phyloP scores from a whole-genome alignment of 2,329 filamentous ascomycete species.

The Falciphora oryzae region DNA sequence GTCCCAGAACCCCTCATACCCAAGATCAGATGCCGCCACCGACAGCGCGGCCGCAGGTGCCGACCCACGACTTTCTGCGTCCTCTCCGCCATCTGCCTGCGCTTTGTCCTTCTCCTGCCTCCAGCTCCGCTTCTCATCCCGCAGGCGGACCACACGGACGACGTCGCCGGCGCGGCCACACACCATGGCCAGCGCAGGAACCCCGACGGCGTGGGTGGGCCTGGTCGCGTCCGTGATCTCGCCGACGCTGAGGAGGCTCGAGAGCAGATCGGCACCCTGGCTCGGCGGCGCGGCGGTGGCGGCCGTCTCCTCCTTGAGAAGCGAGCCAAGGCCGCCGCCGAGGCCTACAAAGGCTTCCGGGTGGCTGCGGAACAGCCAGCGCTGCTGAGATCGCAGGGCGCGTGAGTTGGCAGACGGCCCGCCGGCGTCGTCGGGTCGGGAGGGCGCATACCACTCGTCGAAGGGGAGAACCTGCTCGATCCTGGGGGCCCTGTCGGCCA shows the following conservation, averaged over 20 bases:
- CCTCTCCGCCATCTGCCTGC: conserved; percentile 30
- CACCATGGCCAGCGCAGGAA: conserved; percentile 39
- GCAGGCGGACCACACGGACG: conserved; percentile 48
- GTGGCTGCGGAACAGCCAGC: conserved; percentile 46
- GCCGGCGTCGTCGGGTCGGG: conserved; percentile 7
- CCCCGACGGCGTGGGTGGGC: conserved; percentile 18
- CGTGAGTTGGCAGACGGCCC: conserved; percentile 7
- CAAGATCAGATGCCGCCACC: conserved; percentile 36
- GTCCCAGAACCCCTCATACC: conserved; percentile 47
- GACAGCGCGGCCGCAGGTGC: conserved; percentile 26
- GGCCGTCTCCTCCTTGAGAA: conserved; percentile 32
- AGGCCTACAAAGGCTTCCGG: conserved; percentile 43
- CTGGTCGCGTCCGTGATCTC: conserved; percentile 39
- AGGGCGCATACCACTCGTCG: conserved; percentile 21
- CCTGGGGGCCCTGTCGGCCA: conserved; percentile 12
- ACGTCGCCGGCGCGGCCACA: conserved; percentile 54
- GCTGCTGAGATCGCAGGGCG: conserved; percentile 28
- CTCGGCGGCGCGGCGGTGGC: conserved; percentile 15
- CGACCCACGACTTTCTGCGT: conserved; percentile 13
- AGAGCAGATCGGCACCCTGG: conserved; percentile 3
- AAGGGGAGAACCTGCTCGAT: conserved; percentile 24
- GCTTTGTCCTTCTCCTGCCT: too few species aligned
- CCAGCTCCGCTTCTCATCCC: conserved; percentile 51
- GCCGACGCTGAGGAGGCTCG: conserved; percentile 48
- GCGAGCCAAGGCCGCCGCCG: conserved; percentile 20